A percentile compares a stretch with the other conserved stretches of the same genome.
phyloP scores from a whole-genome alignment of 371 early-diverging fungal species.

The Mucor circinelloides region DNA sequence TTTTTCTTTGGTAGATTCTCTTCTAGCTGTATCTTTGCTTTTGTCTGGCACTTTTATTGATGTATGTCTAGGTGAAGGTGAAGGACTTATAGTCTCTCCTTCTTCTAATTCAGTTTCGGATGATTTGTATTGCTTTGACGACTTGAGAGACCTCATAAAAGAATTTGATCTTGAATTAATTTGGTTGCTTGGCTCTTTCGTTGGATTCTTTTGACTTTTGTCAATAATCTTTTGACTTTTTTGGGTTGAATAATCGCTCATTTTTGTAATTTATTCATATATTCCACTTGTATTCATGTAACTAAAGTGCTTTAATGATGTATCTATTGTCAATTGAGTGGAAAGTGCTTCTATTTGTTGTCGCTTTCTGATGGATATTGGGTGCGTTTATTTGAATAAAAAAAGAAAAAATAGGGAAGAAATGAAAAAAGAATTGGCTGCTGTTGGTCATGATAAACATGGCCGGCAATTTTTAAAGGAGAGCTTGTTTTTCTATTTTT shows the following conservation, averaged over 20 bases:
- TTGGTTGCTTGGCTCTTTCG: neutral
- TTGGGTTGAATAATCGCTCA: constrained; percentile 1
- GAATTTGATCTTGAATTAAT: constrained; percentile 3
- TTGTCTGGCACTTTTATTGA: neutral
- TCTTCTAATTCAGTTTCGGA: constrained; percentile 29
- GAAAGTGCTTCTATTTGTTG: neutral
- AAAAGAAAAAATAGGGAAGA: neutral
- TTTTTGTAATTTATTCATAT: neutral
- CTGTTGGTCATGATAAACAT: neutral
- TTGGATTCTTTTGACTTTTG: neutral
- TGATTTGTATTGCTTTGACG: neutral
- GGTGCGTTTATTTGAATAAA: neutral
- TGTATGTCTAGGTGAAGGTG: constrained; percentile 19
- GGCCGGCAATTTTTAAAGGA: neutral
- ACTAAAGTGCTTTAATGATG: neutral
- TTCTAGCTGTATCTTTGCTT: neutral
- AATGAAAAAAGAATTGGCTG: neutral
- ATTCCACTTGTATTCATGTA: neutral
- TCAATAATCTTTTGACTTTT: neutral
- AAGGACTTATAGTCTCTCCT: constrained; percentile 29
- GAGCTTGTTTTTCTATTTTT: neutral
- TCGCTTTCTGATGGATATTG: neutral
- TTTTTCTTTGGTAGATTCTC: neutral
- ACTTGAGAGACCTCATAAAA: neutral
- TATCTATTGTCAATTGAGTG: neutral